Evolutionary conservation across 2,329 filamentous ascomycete species (phyloP).

Genomic region (Septoria linicola): DNA sequence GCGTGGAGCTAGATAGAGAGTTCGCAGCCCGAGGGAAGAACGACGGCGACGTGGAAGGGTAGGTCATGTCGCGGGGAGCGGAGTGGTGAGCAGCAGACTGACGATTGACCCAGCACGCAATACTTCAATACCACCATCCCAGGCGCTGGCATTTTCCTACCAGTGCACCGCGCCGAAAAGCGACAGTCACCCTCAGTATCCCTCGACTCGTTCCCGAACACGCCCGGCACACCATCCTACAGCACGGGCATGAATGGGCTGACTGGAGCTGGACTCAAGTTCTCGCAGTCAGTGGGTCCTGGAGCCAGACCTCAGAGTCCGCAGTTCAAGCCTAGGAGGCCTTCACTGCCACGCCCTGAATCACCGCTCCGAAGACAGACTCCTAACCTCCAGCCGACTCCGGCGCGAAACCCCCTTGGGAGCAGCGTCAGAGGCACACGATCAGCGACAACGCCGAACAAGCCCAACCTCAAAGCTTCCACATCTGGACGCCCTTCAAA

Average conservation of each 20-base stretch:
- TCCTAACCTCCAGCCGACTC: slow-evolving; percentile 56
- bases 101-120: slow-evolving; percentile 12
- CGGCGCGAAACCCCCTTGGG: slow-evolving; percentile 56
- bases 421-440: slow-evolving; percentile 51
- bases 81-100: not conserved
- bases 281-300: slow-evolving; percentile 84
- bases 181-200: slow-evolving; percentile 59
- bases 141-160: slow-evolving; percentile 90
- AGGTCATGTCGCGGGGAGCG: not conserved
- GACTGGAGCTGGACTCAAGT: slow-evolving; percentile 60
- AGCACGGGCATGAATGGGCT: slow-evolving; percentile 49
- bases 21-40: slow-evolving; percentile 88
- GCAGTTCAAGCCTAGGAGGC: slow-evolving; percentile 66
- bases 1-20: slow-evolving; percentile 81
- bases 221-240: slow-evolving; percentile 65
- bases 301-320: slow-evolving; percentile 68
- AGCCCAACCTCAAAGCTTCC: slow-evolving; percentile 44
- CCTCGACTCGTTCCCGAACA: slow-evolving; percentile 59
- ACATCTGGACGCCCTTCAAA: slow-evolving; percentile 52
- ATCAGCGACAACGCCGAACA: slow-evolving; percentile 46
- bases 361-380: slow-evolving; percentile 71
- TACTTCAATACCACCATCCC: slow-evolving; percentile 81
- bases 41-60: slow-evolving; percentile 93
- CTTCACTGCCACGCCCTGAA: slow-evolving; percentile 82
- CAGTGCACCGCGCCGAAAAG: slow-evolving; percentile 74